Conservation (phyloP, 2,329 filamentous ascomycete genomes). For the Lasiodiplodia sp. region DNA sequence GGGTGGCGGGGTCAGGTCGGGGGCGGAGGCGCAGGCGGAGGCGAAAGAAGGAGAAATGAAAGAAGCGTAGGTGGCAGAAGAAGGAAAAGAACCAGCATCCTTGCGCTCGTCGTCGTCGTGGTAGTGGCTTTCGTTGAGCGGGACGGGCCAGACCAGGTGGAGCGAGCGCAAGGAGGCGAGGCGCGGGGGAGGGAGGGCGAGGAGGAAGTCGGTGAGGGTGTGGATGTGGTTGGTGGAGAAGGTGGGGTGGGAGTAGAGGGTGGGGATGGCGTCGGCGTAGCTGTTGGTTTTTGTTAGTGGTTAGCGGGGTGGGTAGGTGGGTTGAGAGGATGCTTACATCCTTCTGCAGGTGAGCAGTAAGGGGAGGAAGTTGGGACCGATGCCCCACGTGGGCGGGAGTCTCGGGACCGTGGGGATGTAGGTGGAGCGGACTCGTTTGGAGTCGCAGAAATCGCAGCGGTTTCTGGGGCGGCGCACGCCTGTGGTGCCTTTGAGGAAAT, state of each 20-base stretch:
- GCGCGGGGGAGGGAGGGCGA: not conserved
- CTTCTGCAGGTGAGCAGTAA: not conserved
- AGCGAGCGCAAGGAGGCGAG: not conserved
- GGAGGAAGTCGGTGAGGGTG: not conserved
- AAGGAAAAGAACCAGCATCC: not conserved
- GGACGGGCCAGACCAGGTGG: not conserved
- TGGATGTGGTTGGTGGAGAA: not conserved
- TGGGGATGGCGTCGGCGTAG: not conserved
- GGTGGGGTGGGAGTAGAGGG: not conserved
- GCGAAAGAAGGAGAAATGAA: not conserved
- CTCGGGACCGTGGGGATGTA: not conserved
- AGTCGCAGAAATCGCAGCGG: too few species aligned
- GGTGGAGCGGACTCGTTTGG: not conserved
- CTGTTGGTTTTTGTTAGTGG: not conserved
- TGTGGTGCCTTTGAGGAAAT: too few species aligned
- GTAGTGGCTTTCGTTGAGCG: not conserved
- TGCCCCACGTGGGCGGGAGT: too few species aligned
- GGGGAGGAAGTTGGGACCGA: not conserved
- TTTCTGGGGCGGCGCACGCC: too few species aligned
- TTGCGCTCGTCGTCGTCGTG: not conserved
- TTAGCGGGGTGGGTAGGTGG: not conserved
- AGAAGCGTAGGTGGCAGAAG: too few species aligned
- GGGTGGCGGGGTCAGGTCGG: too few species aligned
- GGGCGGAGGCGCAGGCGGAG: not conserved
- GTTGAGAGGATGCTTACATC: not conserved